Conservation (phyloP, 208 protist species). For the Tritrichomonas musculus region DNA sequence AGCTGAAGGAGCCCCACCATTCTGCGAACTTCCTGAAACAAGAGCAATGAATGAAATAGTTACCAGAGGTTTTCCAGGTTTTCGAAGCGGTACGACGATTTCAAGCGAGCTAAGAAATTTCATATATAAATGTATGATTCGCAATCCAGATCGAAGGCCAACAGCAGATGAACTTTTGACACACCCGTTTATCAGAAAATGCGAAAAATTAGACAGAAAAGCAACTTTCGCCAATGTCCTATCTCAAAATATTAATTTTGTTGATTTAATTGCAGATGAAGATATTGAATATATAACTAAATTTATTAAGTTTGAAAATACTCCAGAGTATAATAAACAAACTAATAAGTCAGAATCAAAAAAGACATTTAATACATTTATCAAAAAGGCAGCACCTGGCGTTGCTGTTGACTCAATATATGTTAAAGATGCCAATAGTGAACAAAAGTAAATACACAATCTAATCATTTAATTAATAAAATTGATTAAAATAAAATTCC, state of each 20-base stretch:
- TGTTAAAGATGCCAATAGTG: too few relatives aligned
- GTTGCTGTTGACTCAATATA: too few relatives aligned
- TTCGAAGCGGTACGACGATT: neutral
- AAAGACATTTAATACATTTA: too few relatives aligned
- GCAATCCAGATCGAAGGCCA: neutral
- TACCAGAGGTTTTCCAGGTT: neutral
- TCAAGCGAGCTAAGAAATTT: neutral
- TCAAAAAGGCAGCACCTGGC: too few relatives aligned
- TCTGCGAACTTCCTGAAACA: conserved; percentile 32
- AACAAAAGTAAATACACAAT: too few relatives aligned
- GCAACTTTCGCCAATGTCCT: neutral
- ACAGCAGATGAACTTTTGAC: neutral
- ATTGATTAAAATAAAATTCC: too few relatives aligned
- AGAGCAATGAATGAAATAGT: neutral
- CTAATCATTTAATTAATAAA: too few relatives aligned
- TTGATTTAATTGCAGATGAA: neutral
- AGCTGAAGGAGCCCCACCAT: conserved; percentile 39
- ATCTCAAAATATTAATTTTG: neutral
- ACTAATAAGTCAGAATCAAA: too few relatives aligned
- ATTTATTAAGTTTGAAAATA: too few relatives aligned
- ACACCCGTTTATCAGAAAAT: neutral
- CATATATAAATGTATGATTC: neutral
- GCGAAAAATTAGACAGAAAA: neutral
- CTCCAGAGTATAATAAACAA: too few relatives aligned
- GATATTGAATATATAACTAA: neutral